Conservation (phyloP, 1,139 yeast genomes). For the Yueomyces sp. region DNA sequence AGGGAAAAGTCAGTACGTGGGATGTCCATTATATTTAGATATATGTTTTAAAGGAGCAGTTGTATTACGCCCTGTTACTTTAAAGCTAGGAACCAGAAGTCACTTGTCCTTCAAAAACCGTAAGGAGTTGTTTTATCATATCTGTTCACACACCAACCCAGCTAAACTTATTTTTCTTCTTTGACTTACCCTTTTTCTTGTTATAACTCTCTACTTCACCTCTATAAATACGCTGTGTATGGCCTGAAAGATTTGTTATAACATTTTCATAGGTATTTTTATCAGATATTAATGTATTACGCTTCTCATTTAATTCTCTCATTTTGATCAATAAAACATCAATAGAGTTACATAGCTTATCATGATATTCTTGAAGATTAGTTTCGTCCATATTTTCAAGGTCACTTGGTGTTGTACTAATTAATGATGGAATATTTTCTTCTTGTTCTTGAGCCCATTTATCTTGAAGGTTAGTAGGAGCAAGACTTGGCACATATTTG, state of each 20-base stretch:
- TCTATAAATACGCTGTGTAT: constrained; percentile 23
- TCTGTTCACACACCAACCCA: constrained; percentile 10
- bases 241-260: constrained; percentile 23
- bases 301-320: constrained; percentile 9
- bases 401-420: constrained; percentile 3
- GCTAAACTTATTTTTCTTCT: constrained; percentile 11
- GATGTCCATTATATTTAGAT: no score
- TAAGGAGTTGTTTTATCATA: no score
- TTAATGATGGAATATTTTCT: constrained; percentile 9
- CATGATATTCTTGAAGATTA: constrained; percentile 13
- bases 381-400: constrained; percentile 2
- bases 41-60: no score
- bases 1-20: no score
- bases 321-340: constrained; percentile 12
- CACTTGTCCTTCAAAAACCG: no score
- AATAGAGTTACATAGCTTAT: constrained; percentile 16
- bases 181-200: constrained; percentile 11
- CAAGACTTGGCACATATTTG: constrained; percentile 10
- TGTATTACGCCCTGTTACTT: no score
- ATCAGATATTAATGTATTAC: constrained; percentile 13
- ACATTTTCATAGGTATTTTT: constrained; percentile 22
- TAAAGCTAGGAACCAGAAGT: no score
- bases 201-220: constrained; percentile 22
- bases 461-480: constrained; percentile 7
- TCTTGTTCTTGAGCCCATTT: constrained; percentile 9